Conservation (phyloP, 768 basidiomycete species). For the Leccinum imitatum region DNA sequence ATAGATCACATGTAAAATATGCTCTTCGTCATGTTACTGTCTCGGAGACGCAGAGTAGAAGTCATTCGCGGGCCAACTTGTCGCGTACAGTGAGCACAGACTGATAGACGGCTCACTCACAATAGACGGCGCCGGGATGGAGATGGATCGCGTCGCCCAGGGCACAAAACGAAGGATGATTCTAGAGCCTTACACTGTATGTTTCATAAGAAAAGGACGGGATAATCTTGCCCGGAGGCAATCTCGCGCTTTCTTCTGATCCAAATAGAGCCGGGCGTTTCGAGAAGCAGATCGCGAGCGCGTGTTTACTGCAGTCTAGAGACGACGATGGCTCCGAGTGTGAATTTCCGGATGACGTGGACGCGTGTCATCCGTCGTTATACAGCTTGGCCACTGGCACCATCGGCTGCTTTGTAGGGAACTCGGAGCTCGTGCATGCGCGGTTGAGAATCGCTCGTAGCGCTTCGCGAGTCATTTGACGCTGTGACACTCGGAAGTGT, state of each 20-base stretch:
- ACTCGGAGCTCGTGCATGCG: slow-evolving; percentile 76
- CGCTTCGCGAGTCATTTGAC: slow-evolving; percentile 71
- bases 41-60: slow-evolving; percentile 12
- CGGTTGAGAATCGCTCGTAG: slow-evolving; percentile 63
- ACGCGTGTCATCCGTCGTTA: slow-evolving; percentile 46
- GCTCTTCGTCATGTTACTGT: slow-evolving; percentile 30
- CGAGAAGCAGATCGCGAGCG: slow-evolving; percentile 25
- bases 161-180: slow-evolving; percentile 50
- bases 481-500: slow-evolving; percentile 76
- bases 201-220: too few relatives aligned
- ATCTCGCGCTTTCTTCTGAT: too few relatives aligned
- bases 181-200: slow-evolving; percentile 29
- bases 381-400: neutral
- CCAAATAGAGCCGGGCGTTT: too few relatives aligned
- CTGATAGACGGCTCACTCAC: slow-evolving; percentile 32
- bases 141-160: slow-evolving; percentile 49
- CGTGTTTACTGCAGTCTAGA: slow-evolving; percentile 47
- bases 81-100: too few relatives aligned
- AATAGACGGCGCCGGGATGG: slow-evolving; percentile 60
- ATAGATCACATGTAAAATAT: slow-evolving; percentile 36
- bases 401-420: slow-evolving; percentile 54
- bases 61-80: neutral
- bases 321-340: slow-evolving; percentile 41
- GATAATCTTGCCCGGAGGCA: too few relatives aligned
- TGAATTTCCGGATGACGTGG: slow-evolving; percentile 80